Conservation (phyloP, 352 stramenopile genomes). For the Aphanomyces stellatus region DNA sequence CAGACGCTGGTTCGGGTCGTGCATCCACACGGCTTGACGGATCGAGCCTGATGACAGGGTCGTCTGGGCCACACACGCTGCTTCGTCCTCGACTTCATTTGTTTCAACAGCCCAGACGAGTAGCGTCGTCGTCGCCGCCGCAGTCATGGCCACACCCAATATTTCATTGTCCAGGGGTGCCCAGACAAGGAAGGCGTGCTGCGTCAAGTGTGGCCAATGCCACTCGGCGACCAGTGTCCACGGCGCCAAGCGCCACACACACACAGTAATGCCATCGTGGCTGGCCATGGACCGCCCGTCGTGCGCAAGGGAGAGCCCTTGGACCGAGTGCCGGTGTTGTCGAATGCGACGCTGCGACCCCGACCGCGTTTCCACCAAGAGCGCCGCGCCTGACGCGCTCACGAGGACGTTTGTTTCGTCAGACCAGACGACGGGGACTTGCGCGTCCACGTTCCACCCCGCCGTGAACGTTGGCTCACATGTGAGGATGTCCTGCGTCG, state of each 20-base stretch:
- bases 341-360: not conserved
- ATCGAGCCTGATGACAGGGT: too few species aligned
- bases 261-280: not conserved
- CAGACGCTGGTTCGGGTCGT: not conserved
- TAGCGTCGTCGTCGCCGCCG: not conserved
- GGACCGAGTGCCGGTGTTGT: not conserved
- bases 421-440: not conserved
- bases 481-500: not conserved
- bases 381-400: not conserved
- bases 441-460: not conserved
- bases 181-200: not conserved
- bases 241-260: not conserved
- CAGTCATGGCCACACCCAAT: not conserved
- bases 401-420: not conserved
- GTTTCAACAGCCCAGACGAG: not conserved
- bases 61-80: not conserved
- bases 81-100: not conserved
- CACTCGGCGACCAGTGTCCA: not conserved
- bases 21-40: not conserved
- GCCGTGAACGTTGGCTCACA: not conserved
- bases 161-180: not conserved
- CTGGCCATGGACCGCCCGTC: not conserved
- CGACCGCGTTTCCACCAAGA: not conserved
- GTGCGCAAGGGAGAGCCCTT: not conserved
- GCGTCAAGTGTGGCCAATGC: not conserved